These are phyloP conservation scores for Globisporangium rhizosaccharum DNA, from an alignment of 352 stramenopile species.

Conservation along the genomic window DNA sequence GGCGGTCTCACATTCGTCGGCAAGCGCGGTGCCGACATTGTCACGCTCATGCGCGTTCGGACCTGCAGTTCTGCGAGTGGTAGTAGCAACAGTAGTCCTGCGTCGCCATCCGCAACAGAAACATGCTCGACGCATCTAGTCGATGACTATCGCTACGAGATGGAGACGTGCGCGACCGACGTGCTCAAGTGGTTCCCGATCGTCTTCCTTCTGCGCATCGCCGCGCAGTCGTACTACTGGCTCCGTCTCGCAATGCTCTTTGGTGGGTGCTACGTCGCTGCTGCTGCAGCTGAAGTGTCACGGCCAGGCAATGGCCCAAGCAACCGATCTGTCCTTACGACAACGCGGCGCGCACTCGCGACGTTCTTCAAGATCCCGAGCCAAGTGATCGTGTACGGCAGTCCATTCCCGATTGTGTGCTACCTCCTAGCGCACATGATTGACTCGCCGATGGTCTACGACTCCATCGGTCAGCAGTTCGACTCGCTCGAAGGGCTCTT, in stretches of 20 bases:
- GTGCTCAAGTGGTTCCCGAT: constrained; percentile 5
- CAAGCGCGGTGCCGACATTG: constrained; percentile 2
- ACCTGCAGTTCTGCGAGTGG: neutral
- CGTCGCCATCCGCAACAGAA: no score
- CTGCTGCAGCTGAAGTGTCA: neutral
- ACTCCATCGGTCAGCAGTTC: constrained; percentile 9
- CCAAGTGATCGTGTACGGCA: constrained; percentile 20
- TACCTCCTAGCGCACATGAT: constrained; percentile 18
- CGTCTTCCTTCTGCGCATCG: neutral
- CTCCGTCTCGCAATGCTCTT: constrained; percentile 5
- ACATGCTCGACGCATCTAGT: neutral
- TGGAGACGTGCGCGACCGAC: constrained; percentile 9
- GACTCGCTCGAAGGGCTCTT: constrained; percentile 11
- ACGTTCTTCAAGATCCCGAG: constrained; percentile 16
- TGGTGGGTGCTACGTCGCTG: constrained; percentile 4
- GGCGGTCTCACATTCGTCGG: constrained; percentile 8
- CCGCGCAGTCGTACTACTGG: constrained; percentile 10
- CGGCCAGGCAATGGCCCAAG: neutral
- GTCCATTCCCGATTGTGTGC: constrained; percentile 15
- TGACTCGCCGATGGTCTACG: constrained; percentile 18
- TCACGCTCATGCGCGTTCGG: constrained; percentile 8
- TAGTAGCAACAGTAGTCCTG: neutral
- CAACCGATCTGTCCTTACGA: neutral
- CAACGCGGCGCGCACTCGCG: neutral
- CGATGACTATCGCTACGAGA: constrained; percentile 14